Evolutionary conservation across 2,329 filamentous ascomycete genomes (phyloP).

Genomic region (Ascochyta rabiei): DNA sequence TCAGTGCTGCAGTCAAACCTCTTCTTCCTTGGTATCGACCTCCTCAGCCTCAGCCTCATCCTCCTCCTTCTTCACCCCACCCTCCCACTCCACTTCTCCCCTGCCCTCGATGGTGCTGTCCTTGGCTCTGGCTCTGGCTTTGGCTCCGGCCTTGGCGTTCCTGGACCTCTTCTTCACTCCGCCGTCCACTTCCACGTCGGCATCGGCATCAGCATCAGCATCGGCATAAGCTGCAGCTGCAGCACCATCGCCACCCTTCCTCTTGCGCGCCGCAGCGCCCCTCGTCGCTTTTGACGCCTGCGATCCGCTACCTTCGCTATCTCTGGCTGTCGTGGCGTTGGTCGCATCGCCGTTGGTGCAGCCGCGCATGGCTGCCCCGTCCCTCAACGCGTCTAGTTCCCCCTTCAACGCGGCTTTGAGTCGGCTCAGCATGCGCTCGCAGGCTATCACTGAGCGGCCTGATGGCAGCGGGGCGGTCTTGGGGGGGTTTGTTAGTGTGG

Average conservation of each 20-base stretch:
- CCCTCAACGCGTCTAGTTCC: conserved; percentile 25
- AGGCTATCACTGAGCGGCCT: conserved; percentile 26
- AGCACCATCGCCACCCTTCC: conserved; percentile 8
- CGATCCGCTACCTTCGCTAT: too few species aligned
- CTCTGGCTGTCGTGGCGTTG: too few species aligned
- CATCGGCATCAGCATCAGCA: too few species aligned
- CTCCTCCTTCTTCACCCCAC: conserved; percentile 9
- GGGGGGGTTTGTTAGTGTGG: background rate
- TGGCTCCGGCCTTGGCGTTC: too few species aligned
- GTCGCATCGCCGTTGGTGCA: too few species aligned
- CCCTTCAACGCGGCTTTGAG: conserved; percentile 23
- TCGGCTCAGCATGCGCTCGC: conserved; percentile 29
- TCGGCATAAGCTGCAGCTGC: background rate
- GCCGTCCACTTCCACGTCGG: conserved; percentile 12
- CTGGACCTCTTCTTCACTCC: conserved; percentile 18
- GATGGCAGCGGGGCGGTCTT: conserved; percentile 25
- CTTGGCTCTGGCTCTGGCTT: too few species aligned
- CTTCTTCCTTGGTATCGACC: background rate
- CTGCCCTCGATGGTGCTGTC: too few species aligned
- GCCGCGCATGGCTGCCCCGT: conserved; percentile 11
- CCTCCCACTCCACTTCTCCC: conserved; percentile 1
- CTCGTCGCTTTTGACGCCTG: background rate
- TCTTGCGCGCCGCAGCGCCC: conserved; percentile 16
- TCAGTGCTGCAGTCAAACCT: too few species aligned
- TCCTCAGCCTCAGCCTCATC: background rate